Conservation (phyloP, 768 basidiomycete genomes). For the Russula sp. region DNA sequence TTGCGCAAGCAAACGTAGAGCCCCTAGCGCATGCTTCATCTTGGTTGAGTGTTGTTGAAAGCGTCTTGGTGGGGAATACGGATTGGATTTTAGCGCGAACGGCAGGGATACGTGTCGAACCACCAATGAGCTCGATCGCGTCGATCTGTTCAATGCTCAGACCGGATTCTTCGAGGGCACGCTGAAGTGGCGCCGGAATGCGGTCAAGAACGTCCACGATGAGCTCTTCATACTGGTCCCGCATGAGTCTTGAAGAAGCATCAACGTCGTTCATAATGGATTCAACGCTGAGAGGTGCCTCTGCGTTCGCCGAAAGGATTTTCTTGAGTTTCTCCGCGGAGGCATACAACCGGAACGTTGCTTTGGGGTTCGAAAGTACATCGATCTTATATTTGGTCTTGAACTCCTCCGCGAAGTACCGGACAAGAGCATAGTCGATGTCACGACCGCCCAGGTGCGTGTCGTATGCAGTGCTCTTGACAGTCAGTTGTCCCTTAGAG, state of each 20-base stretch:
- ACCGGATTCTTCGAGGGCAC: slow-evolving; percentile 77
- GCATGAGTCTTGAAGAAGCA: slow-evolving; percentile 77
- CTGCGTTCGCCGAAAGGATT: slow-evolving; percentile 88
- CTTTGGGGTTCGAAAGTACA: slow-evolving; percentile 87
- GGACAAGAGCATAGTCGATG: slow-evolving; percentile 87
- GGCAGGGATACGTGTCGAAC: slow-evolving; percentile 88
- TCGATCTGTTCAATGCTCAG: slow-evolving; percentile 83
- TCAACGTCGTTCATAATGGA: slow-evolving; percentile 96
- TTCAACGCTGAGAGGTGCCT: slow-evolving; percentile 89
- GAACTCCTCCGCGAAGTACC: slow-evolving; percentile 90
- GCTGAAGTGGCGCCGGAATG: slow-evolving; percentile 70
- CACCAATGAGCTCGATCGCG: slow-evolving; percentile 90
- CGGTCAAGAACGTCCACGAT: slow-evolving; percentile 72
- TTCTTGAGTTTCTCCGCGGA: slow-evolving; percentile 96
- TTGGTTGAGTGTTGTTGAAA: slow-evolving; percentile 93
- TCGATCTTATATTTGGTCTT: slow-evolving; percentile 98
- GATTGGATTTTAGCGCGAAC: slow-evolving; percentile 84
- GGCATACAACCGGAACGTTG: slow-evolving; percentile 82
- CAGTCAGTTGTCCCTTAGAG: slow-evolving; percentile 86
- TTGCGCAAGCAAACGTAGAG: slow-evolving; percentile 94
- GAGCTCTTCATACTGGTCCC: slow-evolving; percentile 81
- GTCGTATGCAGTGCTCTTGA: slow-evolving; percentile 89
- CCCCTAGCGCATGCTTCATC: slow-evolving; percentile 97
- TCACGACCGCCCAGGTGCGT: slow-evolving; percentile 94
- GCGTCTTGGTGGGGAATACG: slow-evolving; percentile 77